These are phyloP conservation scores for Neckera pumila DNA, from an alignment of 225 moss, liverwort and hornwort species.

Conservation along the genomic window DNA sequence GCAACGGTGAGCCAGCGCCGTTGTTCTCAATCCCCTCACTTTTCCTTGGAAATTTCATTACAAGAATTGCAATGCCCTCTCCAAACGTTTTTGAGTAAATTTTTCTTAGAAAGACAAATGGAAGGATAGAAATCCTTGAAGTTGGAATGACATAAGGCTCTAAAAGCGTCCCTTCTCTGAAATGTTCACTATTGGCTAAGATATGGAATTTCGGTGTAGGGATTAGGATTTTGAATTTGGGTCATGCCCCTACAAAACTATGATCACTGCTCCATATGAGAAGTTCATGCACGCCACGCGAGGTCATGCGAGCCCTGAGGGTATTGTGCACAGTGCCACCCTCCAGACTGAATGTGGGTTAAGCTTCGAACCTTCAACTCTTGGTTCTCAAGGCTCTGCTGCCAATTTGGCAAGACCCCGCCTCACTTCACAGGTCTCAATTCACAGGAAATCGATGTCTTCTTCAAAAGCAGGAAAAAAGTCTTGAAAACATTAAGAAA, in stretches of 20 bases:
- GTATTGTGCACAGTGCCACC: not conserved
- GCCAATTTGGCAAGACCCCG: not conserved
- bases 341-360: not conserved
- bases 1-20: not conserved
- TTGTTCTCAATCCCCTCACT: not conserved
- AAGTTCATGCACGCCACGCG: not conserved
- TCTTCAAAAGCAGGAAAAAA: not conserved
- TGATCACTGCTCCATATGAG: not conserved
- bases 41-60: not conserved
- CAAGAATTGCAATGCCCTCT: not conserved
- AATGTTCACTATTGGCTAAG: too few relatives aligned
- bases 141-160: too few relatives aligned
- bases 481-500: not conserved
- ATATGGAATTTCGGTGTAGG: too few relatives aligned
- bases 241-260: not conserved
- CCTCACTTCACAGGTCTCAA: not conserved
- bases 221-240: too few relatives aligned
- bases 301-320: not conserved
- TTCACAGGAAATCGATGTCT: not conserved
- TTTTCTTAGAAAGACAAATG: too few relatives aligned
- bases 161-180: too few relatives aligned
- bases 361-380: too few relatives aligned
- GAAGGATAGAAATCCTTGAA: too few relatives aligned
- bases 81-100: too few relatives aligned
- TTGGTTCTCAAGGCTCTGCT: not conserved